A percentile compares a stretch with the other conserved stretches of the same genome.
phyloP scores from a whole-genome alignment of 2,329 filamentous ascomycete species.

The Fusarium chlamydosporum region DNA sequence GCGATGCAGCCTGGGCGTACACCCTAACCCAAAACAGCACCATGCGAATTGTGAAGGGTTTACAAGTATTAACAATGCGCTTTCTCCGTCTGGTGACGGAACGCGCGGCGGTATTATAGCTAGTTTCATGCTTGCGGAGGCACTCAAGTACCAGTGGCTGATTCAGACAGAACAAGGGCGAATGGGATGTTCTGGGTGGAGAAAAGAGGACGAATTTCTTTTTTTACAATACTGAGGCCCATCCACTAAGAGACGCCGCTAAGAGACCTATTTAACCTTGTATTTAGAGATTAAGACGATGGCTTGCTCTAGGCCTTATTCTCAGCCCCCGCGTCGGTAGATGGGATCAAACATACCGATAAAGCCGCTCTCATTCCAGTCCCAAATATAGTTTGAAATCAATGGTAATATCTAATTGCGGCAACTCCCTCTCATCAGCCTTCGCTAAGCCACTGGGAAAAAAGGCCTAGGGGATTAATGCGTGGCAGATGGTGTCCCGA shows the following conservation, averaged over 20 bases:
- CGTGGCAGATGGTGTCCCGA: not conserved
- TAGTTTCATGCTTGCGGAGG: conserved; percentile 85
- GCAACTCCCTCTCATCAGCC: not conserved
- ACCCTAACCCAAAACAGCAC: conserved; percentile 11
- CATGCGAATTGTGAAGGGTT: conserved; percentile 11
- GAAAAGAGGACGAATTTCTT: conserved; percentile 59
- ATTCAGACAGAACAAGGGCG: conserved; percentile 68
- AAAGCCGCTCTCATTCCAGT: not conserved
- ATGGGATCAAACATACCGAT: not conserved
- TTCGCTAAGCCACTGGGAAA: too few species aligned
- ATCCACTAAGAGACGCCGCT: conserved; percentile 58
- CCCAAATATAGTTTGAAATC: not conserved
- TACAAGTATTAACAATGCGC: conserved; percentile 65
- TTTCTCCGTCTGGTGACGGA: conserved; percentile 72
- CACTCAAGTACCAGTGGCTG: conserved; percentile 75
- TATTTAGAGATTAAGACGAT: conserved; percentile 19
- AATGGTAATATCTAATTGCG: not conserved
- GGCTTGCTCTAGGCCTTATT: not conserved
- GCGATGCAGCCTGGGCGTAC: conserved; percentile 74
- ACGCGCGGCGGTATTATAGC: conserved; percentile 72
- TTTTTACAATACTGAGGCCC: conserved; percentile 71
- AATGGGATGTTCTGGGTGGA: conserved; percentile 23
- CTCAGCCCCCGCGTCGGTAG: conserved; percentile 1
- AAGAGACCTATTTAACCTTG: conserved; percentile 30
- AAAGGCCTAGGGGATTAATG: not conserved